These are phyloP conservation scores for Solanum hybrid DNA, from an alignment of 305 asterid genomes.

Conservation along the genomic window DNA sequence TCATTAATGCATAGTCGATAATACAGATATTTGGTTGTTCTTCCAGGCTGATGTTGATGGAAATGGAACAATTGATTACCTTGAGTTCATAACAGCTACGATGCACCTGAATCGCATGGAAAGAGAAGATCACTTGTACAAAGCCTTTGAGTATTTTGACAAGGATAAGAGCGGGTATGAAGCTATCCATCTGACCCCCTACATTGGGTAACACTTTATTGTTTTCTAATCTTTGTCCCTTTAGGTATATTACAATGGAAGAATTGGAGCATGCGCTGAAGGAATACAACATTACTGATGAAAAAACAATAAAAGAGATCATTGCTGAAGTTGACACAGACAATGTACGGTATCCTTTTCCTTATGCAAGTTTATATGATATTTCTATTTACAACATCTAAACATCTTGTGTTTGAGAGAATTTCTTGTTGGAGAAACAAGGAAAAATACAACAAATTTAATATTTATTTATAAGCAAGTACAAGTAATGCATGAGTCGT, in stretches of 20 bases:
- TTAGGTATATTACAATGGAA: slow-evolving; percentile 82
- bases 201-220: background rate
- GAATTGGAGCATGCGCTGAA: slow-evolving; percentile 81
- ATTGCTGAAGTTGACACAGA: slow-evolving; percentile 95
- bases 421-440: background rate
- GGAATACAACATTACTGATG: slow-evolving; percentile 82
- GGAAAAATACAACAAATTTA: background rate
- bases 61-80: slow-evolving; percentile 83
- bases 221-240: slow-evolving; percentile 11
- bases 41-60: slow-evolving; percentile 95
- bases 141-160: slow-evolving; percentile 88
- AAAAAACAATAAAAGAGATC: slow-evolving; percentile 76
- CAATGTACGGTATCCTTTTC: slow-evolving; percentile 31
- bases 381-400: background rate
- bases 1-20: background rate
- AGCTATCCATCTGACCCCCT: background rate
- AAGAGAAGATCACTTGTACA: slow-evolving; percentile 81
- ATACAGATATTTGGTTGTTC: background rate
- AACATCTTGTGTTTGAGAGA: background rate
- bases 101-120: slow-evolving; percentile 97
- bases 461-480: background rate
- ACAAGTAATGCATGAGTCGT: background rate
- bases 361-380: background rate
- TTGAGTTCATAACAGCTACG: slow-evolving; percentile 88
- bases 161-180: slow-evolving; percentile 85